Base-by-base conservation (phyloP, 768 basidiomycete genomes). In the Hemileccinum impolitum region DNA sequence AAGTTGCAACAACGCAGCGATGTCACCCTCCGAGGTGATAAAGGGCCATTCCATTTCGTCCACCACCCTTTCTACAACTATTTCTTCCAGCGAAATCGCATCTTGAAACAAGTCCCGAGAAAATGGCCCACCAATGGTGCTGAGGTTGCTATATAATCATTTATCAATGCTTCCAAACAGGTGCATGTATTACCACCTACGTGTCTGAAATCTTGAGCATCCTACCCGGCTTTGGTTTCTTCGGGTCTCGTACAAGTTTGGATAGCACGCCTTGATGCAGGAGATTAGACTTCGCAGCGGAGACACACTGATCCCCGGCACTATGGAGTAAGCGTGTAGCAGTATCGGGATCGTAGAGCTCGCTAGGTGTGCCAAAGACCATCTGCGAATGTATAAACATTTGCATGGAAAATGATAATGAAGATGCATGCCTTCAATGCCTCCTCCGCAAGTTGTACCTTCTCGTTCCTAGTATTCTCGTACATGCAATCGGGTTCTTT, bases 11-110 rank as follows among this genome's bases (percentile, higher is more conserved):
- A 95, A 67, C 0, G 84, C 80, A 13, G 88, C 86, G 42, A 82
- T 73, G 55, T 94, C 90, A 8, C 94, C 92, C 55, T 92, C 91
- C 3, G 80, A 80, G 4, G 90, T 82, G 26, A 86, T 71, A 39
- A 91, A 63, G 0, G 89, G 81, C 93, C 94, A 96, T 47, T 86
- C 82, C 39, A 81, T 77, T 78, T 82, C 87, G 2, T 70, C 72
- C 6, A 75, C 70, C 11, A 76, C 75, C 36, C 75, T 67, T 36
- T 75, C 74, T 21, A 66, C 57, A 19, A 77, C 74, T 13, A 81
- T 66, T 6, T 83, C 80, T 47, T 87, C 82, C 30, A 90, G 64
- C 13, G 79, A 73, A 19, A 71, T 61, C 3, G 91, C 88, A 60
- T 93, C 90, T 52, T 83, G 79, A 58, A 83, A 87, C 18, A 85